phyloP scores from a whole-genome alignment of 768 basidiomycete genomes.

The Tephrocybe sp. region DNA sequence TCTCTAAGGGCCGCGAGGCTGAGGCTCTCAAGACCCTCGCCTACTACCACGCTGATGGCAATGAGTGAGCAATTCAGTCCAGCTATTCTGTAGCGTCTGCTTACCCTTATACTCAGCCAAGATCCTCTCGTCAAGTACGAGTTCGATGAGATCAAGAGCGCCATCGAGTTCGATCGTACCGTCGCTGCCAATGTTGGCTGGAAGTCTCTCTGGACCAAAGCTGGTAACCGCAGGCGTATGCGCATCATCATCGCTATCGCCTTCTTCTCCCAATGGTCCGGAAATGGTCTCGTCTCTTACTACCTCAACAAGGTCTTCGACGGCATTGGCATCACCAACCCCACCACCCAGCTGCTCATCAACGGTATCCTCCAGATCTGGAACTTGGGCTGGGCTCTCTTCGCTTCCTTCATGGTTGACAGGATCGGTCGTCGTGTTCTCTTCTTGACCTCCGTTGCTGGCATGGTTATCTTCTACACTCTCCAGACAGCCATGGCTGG shows the following conservation, averaged over 20 bases:
- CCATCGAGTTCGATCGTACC: slow-evolving; percentile 64
- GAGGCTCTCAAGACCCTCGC: slow-evolving; percentile 71
- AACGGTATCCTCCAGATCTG: slow-evolving; percentile 84
- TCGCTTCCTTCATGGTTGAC: slow-evolving; percentile 61
- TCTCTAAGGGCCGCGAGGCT: slow-evolving; percentile 69
- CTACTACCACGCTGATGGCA: slow-evolving; percentile 80
- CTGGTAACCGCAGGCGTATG: slow-evolving; percentile 76
- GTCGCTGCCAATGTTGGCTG: slow-evolving; percentile 62
- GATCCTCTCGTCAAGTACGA: slow-evolving; percentile 73
- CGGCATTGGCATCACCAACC: slow-evolving; percentile 61
- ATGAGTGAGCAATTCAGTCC: slow-evolving; percentile 36
- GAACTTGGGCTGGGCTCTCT: slow-evolving; percentile 65
- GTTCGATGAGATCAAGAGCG: slow-evolving; percentile 78
- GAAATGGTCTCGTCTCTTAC: slow-evolving; percentile 81
- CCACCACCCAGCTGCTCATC: slow-evolving; percentile 70
- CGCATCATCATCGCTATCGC: slow-evolving; percentile 73
- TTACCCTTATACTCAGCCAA: slow-evolving; percentile 27
- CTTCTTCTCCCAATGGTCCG: slow-evolving; percentile 86
- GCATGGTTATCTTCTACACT: slow-evolving; percentile 67
- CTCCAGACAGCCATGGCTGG: slow-evolving; percentile 69
- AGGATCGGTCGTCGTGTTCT: slow-evolving; percentile 66
- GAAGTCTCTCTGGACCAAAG: slow-evolving; percentile 61
- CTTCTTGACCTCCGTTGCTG: slow-evolving; percentile 55
- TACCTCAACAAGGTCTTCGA: slow-evolving; percentile 75
- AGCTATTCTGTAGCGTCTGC: neutral